A percentile compares a stretch with the other conserved stretches of the same genome.
phyloP scores from a whole-genome alignment of 2,329 filamentous ascomycete species.

The Cryphonectria japonica region DNA sequence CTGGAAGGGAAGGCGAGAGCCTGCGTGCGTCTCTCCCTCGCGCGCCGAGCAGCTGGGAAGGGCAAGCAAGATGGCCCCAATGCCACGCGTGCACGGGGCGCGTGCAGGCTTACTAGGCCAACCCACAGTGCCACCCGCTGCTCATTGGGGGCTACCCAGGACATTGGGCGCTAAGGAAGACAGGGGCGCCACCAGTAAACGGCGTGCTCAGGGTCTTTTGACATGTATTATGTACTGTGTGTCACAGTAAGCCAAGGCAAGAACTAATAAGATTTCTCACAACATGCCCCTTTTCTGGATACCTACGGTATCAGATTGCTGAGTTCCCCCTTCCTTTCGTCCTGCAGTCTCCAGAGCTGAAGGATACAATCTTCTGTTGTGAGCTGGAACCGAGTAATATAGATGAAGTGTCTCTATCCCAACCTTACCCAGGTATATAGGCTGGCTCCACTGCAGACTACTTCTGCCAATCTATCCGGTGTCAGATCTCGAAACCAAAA shows the following conservation, averaged over 20 bases:
- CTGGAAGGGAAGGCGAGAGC: constrained; percentile 12
- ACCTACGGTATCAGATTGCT: neutral
- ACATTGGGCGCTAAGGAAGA: neutral
- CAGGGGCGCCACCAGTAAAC: neutral
- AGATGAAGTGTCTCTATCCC: neutral
- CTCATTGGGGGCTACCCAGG: neutral
- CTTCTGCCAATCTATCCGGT: constrained; percentile 19
- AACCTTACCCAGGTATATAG: neutral
- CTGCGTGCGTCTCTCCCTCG: constrained; percentile 6
- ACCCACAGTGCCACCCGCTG: neutral
- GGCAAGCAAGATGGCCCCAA: neutral
- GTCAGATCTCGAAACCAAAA: constrained; percentile 24
- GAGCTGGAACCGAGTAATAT: neutral
- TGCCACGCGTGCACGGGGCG: constrained; percentile 17
- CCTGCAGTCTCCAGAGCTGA: neutral
- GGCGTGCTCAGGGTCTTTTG: neutral
- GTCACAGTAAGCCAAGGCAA: neutral
- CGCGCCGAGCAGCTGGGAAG: constrained; percentile 11
- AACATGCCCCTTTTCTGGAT: neutral
- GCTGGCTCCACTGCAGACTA: constrained; percentile 4
- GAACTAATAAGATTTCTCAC: neutral
- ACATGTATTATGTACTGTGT: neutral
- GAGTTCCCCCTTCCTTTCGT: neutral
- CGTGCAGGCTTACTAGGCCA: neutral
- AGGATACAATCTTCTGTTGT: neutral